These are phyloP conservation scores for Xylaria palmicola DNA, from an alignment of 495 filamentous ascomycete species.

Conservation along the genomic window DNA sequence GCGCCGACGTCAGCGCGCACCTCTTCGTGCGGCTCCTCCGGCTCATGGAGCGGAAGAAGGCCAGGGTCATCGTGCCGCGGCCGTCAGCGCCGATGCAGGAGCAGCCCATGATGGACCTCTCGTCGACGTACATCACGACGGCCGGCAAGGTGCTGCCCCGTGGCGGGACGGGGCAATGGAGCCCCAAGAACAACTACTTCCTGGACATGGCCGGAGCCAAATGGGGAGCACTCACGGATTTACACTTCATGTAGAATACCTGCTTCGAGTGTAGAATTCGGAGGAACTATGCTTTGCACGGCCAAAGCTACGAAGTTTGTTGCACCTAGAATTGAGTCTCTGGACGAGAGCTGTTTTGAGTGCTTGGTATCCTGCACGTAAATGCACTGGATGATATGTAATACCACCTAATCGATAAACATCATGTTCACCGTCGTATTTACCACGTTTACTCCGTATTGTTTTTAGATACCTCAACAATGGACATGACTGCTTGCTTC, in stretches of 20 bases:
- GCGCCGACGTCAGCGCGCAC: constrained; percentile 53
- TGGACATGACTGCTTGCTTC: too few species aligned
- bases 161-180: constrained; percentile 14
- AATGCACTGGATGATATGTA: too few species aligned
- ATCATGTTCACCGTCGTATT: too few species aligned
- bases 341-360: too few species aligned
- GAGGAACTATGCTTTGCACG: background rate
- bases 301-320: too few species aligned
- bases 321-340: too few species aligned
- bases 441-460: too few species aligned
- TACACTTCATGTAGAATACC: constrained; percentile 8
- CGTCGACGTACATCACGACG: constrained; percentile 10
- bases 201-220: constrained; percentile 14
- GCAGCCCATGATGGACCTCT: constrained; percentile 12
- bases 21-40: constrained; percentile 15
- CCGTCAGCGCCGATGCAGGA: constrained; percentile 7
- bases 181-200: constrained; percentile 16
- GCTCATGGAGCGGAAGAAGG: constrained; percentile 20
- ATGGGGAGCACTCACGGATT: constrained; percentile 14
- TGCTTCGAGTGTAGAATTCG: background rate
- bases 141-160: constrained; percentile 5
- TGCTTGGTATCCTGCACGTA: too few species aligned
- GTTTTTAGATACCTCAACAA: too few species aligned
- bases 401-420: too few species aligned
- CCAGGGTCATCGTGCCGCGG: constrained; percentile 5